Evolutionary conservation across 176 grass and related monocot genomes (phyloP).

Genomic region (Saccharum spontaneum): DNA sequence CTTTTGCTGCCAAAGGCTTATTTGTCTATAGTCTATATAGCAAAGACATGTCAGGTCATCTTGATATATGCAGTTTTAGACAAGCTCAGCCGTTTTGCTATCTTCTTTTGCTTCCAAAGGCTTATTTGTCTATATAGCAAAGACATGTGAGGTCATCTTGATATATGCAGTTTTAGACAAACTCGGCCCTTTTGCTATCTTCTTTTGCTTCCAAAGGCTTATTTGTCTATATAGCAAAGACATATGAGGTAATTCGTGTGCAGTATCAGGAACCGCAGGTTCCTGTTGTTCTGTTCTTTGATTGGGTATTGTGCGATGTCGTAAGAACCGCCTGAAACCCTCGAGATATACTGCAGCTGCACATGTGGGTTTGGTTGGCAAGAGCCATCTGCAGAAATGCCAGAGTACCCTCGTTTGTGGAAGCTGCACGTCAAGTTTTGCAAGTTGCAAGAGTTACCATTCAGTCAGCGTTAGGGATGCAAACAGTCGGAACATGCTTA

Average conservation of each 20-base stretch:
- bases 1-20: neutral
- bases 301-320: neutral
- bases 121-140: neutral
- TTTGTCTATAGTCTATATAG: slow-evolving; percentile 13
- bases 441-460: too few species aligned
- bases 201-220: neutral
- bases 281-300: neutral
- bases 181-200: neutral
- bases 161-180: neutral
- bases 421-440: too few species aligned
- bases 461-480: neutral
- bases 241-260: neutral
- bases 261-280: neutral
- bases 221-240: slow-evolving; percentile 13
- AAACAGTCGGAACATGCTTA: neutral
- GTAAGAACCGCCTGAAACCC: neutral
- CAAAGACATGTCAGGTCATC: slow-evolving; percentile 7
- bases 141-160: neutral
- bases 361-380: neutral
- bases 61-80: neutral
- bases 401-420: neutral
- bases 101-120: neutral
- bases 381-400: neutral
- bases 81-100: neutral
- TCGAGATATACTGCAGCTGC: neutral